Percentiles rank a stretch among this genome's conserved stretches.
Evolutionary conservation across 805 yeast species (phyloP).

Genomic region (Lipomyces yamanashiensis): DNA sequence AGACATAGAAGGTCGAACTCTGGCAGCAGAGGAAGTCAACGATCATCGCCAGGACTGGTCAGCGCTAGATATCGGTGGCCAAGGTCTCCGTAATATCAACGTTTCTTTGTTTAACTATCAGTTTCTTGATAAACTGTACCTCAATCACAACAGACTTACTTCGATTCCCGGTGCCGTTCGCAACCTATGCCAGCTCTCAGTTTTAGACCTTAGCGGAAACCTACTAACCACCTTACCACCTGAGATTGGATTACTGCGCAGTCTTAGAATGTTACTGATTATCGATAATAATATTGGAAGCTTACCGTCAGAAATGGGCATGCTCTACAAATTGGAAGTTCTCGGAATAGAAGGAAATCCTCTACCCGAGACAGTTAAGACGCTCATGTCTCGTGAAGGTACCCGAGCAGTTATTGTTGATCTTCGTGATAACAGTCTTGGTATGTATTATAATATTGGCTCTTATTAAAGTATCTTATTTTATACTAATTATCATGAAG

Average conservation of each 20-base stretch:
- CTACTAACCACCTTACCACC: constrained; percentile 71
- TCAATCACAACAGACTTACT: constrained; percentile 82
- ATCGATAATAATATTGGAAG: constrained; percentile 82
- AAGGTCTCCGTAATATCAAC: constrained; percentile 73
- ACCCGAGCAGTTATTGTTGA: constrained; percentile 80
- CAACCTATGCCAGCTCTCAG: constrained; percentile 71
- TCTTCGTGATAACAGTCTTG: constrained; percentile 79
- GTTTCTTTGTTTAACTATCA: constrained; percentile 76
- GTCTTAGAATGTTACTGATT: constrained; percentile 77
- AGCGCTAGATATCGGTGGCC: constrained; percentile 88
- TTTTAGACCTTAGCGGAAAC: constrained; percentile 85
- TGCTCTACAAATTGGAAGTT: constrained; percentile 78
- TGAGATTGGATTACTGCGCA: constrained; percentile 82
- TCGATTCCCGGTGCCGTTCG: constrained; percentile 69
- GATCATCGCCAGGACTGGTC: constrained; percentile 62
- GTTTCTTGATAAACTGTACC: constrained; percentile 82
- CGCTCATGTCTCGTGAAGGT: constrained; percentile 77
- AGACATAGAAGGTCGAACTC: constrained; percentile 41
- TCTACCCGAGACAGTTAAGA: constrained; percentile 65
- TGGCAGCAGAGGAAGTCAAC: constrained; percentile 10
- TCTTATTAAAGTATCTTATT: neutral
- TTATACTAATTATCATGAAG: neutral
- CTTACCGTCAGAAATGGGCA: constrained; percentile 85
- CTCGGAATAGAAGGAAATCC: constrained; percentile 95
- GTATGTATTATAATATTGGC: neutral